Conservation (phyloP, 2,329 filamentous ascomycete genomes). For the Metarhizium humberi region DNA sequence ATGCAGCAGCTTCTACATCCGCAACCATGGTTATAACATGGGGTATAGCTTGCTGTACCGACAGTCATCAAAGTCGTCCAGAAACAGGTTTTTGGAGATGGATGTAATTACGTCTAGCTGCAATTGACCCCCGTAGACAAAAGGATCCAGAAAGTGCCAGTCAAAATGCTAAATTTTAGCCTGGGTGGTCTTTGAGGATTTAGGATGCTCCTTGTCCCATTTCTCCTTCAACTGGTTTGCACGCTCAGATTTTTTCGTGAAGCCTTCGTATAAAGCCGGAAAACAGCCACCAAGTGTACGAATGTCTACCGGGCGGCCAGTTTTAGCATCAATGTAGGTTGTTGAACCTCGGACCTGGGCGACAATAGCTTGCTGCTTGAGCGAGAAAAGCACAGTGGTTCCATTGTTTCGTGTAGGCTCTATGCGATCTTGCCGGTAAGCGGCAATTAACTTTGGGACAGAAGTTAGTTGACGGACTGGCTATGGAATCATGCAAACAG, state of each 20-base stretch:
- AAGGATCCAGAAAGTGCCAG: too few species aligned
- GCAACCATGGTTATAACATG: too few species aligned
- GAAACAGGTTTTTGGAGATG: too few species aligned
- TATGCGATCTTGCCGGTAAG: slow-evolving; percentile 5
- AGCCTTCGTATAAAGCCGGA: slow-evolving; percentile 5
- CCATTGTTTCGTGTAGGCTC: slow-evolving; percentile 7
- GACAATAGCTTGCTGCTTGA: slow-evolving; percentile 9
- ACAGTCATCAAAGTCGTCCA: too few species aligned
- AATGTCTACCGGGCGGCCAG: slow-evolving; percentile 7
- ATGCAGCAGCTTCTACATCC: too few species aligned
- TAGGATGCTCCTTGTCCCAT: slow-evolving; percentile 1
- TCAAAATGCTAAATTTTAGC: too few species aligned
- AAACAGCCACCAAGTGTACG: slow-evolving; percentile 4
- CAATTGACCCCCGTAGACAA: too few species aligned
- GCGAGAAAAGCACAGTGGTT: slow-evolving; percentile 5
- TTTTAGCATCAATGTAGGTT: slow-evolving; percentile 5
- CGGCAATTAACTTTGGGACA: slow-evolving; percentile 6
- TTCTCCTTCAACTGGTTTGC: slow-evolving; percentile 1
- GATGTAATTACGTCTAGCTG: too few species aligned
- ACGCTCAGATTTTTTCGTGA: not conserved
- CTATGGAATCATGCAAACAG: too few species aligned
- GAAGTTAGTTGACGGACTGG: too few species aligned
- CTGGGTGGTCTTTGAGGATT: not conserved
- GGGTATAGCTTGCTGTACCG: too few species aligned
- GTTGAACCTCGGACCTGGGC: slow-evolving; percentile 2